Evolutionary conservation across 352 stramenopile genomes (phyloP), one percentile per base, ranked within the genome.

Genomic region (Pythium pyrilobum): DNA sequence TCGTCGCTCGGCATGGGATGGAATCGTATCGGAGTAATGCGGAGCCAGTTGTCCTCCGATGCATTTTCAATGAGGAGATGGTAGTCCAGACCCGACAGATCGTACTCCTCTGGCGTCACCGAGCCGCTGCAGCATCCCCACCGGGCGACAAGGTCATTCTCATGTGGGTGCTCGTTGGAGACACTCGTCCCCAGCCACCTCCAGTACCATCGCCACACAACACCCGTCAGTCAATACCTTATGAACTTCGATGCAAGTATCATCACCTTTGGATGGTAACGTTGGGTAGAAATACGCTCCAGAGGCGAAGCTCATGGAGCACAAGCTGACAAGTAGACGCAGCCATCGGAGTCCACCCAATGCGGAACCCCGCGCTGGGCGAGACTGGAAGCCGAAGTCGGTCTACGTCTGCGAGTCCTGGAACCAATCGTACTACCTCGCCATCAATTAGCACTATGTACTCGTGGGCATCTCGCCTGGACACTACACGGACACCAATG

Each of bases 251-350:
- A n/a, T n/a, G n/a, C 5, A 38, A 15, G 7, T 1, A 16, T 9
- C 1, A 5, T 31, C 5, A 55, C 48, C n/a, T 34, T 29, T 37
- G 25, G 11, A 57, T 20, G 27, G 18, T 49, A 10, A 4, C 23
- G 15, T 37, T 6, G 10, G 25, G 10, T 5, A 61, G 12, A 2
- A 4, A 9, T 1, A 20, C n/a, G 2, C 15, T 7, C 60, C 60
- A 68, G 15, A 59, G 5, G 27, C 54, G 47, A 29, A 59, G 25
- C 40, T 68, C 60, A n/a, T 68, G 39, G n/a, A 68, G 47, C 13
- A 56, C n/a, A 11, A 68, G 47, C 23, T 41, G 24, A 41, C 52
- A 50, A 2, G 48, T 13, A 3, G 52, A 53, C 1, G 18, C 15
- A 0, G 27, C 4, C 0, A 42, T 2, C n/a, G 59, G 59, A 32